phyloP scores from a whole-genome alignment of 1,284 basidiomycete genomes.

The Ceratobasidium sp. region DNA sequence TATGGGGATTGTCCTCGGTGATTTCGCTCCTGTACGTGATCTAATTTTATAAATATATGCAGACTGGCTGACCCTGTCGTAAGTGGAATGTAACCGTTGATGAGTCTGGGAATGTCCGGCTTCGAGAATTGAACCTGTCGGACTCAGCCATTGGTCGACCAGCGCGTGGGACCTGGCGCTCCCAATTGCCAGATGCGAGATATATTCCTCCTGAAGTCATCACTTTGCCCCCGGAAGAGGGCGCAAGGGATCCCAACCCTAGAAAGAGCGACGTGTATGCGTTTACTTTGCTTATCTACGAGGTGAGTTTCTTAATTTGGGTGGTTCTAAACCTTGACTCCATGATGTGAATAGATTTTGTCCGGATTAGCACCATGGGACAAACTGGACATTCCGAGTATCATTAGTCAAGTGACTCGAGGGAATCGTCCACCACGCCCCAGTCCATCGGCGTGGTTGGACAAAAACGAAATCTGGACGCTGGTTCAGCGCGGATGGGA shows the following conservation, averaged over 20 bases:
- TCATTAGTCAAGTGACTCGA: constrained; percentile 17
- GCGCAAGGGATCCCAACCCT: constrained; percentile 10
- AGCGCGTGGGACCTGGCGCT: constrained; percentile 15
- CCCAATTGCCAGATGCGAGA: constrained; percentile 9
- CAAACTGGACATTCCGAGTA: constrained; percentile 17
- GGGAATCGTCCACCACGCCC: constrained; percentile 10
- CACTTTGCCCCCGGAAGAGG: constrained; percentile 8
- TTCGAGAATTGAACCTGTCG: not conserved
- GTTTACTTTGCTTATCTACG: constrained; percentile 5
- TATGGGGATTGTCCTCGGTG: not conserved
- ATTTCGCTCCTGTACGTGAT: constrained; percentile 15
- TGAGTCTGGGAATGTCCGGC: not conserved
- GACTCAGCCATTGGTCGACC: not conserved
- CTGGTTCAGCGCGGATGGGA: constrained; percentile 9
- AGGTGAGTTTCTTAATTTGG: not conserved
- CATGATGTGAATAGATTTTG: not conserved
- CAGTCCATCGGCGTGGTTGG: not conserved
- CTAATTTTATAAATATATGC: too few species aligned
- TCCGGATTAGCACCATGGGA: constrained; percentile 18
- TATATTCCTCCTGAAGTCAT: constrained; percentile 22
- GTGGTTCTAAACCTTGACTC: not conserved
- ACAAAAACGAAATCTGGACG: constrained; percentile 1
- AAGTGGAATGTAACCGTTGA: constrained; percentile 12
- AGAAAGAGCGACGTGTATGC: constrained; percentile 28
- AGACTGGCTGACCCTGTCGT: not conserved